A percentile compares a stretch with the other conserved stretches of the same genome.
phyloP scores from a whole-genome alignment of 2,329 filamentous ascomycete species.

The Penicillium sp. region DNA sequence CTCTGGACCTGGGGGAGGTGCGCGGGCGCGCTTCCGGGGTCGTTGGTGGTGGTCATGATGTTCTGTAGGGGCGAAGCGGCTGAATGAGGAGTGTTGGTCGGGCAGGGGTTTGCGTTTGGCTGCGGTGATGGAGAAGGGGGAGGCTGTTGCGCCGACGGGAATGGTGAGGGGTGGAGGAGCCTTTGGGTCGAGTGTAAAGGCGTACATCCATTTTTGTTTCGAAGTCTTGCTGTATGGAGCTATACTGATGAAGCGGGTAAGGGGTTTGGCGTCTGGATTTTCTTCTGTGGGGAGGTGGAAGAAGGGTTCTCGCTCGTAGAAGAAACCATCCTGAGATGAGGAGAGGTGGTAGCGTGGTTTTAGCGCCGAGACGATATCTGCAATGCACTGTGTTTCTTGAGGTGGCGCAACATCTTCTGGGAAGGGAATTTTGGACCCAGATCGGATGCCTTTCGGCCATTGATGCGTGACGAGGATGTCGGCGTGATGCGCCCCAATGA shows the following conservation, averaged over 20 bases:
- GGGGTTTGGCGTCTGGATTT: slow-evolving; percentile 58
- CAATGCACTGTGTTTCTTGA: slow-evolving; percentile 67
- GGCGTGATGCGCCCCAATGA: slow-evolving; percentile 76
- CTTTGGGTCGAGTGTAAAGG: slow-evolving; percentile 70
- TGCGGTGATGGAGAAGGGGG: slow-evolving; percentile 61
- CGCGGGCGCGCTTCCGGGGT: slow-evolving; percentile 50
- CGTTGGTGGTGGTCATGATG: slow-evolving; percentile 41
- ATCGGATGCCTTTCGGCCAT: slow-evolving; percentile 79
- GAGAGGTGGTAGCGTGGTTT: slow-evolving; percentile 94
- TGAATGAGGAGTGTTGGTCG: slow-evolving; percentile 42
- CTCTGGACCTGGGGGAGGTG: slow-evolving; percentile 66
- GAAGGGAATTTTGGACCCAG: slow-evolving; percentile 68
- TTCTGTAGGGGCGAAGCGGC: slow-evolving; percentile 44
- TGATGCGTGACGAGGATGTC: slow-evolving; percentile 87
- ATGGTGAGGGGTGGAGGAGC: slow-evolving; percentile 64
- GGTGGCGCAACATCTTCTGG: slow-evolving; percentile 59
- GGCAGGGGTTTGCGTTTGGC: slow-evolving; percentile 63
- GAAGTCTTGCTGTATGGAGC: slow-evolving; percentile 74
- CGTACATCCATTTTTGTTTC: slow-evolving; percentile 70
- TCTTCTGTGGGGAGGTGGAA: slow-evolving; percentile 66
- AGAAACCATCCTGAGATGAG: slow-evolving; percentile 65
- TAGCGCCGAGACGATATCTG: slow-evolving; percentile 76
- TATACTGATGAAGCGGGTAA: slow-evolving; percentile 91
- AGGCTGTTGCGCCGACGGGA: slow-evolving; percentile 74
- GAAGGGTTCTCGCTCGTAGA: slow-evolving; percentile 93